Evolutionary conservation across 306 rosid genomes (phyloP), one percentile per base, ranked within the genome.

Genomic region (Fragaria ananassa): DNA sequence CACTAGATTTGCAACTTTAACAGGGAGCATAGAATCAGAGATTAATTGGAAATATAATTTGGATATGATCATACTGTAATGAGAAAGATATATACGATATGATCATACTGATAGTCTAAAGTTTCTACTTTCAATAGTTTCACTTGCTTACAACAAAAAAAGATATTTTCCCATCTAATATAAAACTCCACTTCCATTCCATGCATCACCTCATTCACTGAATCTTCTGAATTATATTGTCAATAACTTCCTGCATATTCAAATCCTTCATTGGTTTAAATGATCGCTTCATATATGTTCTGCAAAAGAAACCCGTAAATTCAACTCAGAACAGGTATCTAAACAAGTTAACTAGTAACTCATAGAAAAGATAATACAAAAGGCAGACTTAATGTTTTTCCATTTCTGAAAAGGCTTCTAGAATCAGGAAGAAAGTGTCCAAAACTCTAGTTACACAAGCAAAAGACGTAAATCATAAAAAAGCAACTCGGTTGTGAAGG

Each of bases 251-350:
- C 8, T 69, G 84, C 97, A 94, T 90, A 84, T 90, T 85, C 53
- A 94, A 73, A 5, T 86, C 76, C 83, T 77, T 91, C 98, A 94
- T 87, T 8, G 85, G 79, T 29, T 68, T 34, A 75, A 94, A 94
- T 0, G 98, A 97, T 39, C 98, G 91, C 80, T 85, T 86, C 98
- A 94, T 37, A 37, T 37, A 4, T 66, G 45, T 74, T 86, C 98
- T 91, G 81, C 50, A 78, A 71, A 61, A 64, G 3, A 65, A 81
- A 51, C 27, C 58, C 63, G n/a, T 31, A 45, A 14, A 69, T 56
- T 19, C 49, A 46, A 21, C 46, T 25, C 45, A 11, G 15, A 63
- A 23, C 21, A 49, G 34, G 21, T 72, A 31, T 31, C 35, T 31
- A 31, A 31, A 23, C 14, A 19, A 17, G 17, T 69, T 10, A 46